Evolutionary conservation across 2,329 filamentous ascomycete species (phyloP), one percentile per base, ranked within the genome.

Genomic region (Alternaria brassicae): DNA sequence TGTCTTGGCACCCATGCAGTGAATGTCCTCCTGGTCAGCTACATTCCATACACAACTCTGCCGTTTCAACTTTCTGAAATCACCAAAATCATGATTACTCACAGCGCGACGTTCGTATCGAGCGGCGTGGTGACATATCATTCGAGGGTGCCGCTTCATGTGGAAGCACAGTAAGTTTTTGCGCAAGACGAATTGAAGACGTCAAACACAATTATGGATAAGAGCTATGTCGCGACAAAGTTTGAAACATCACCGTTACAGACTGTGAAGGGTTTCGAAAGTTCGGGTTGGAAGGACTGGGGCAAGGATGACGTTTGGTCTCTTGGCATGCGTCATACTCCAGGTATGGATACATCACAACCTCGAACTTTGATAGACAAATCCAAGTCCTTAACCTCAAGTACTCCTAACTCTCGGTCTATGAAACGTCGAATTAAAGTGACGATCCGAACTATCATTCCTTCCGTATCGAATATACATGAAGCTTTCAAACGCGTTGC

Each of bases 281-380:
- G 15, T 13, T 34, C 17, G 44, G 28, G 9, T 13, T 13, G 19
- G 12, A 48, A 9, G 21, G 13, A 13, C 30, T 19, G 30, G 25
- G n/a, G 30, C 19, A 13, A 13, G 36, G 13, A n/a, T 23, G 19
- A 36, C 30, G 19, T 13, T 7, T 25, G 23, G 44, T 9, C 12
- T 36, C 44, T 48, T 36, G 44, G 28, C 44, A 48, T 21, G 30
- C 44, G 44, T 48, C 44, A 48, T 25, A n/a, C 12, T 10, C 19
- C 19, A 10, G n/a, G 15, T 23, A 9, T 13, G 12, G 3, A 15
- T 21, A 30, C 30, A 48, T 17, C n/a, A 32, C 13, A 48, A 12
- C 19, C 2, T 23, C 19, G 3, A 23, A 23, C 37, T 23, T 10
- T 9, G 6, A 21, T 39, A 1, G 19, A 21, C 17, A 12, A 2